Evolutionary conservation across 2,329 filamentous ascomycete genomes (phyloP), one percentile per base, ranked within the genome.

Genomic region (Curvularia verruculosa): DNA sequence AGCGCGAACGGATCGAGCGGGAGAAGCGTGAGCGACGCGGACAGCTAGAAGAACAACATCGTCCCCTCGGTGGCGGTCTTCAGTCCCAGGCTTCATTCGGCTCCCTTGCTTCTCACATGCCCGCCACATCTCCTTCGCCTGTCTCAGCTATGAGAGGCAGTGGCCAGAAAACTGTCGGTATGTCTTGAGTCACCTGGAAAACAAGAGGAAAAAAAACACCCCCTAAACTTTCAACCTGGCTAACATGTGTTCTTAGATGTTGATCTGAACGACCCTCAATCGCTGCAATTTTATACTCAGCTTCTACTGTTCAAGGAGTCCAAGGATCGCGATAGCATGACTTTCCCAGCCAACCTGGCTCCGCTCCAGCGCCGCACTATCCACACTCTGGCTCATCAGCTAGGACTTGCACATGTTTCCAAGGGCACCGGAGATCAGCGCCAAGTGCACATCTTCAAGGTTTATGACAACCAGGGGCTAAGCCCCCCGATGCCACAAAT

Each of bases 11-110:
- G 39, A 98, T 99, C 66, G 95, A 99, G 77, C 86, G 95, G 5
- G 95, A 98, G 79, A 99, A 98, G 86, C 86, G 95, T 56, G 94
- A 98, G 80, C 90, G 95, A 67, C 88, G 95, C 50, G 95, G 95
- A 47, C 95, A 99, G 78, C 84, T 99, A 12, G 93, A 99, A 77
- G 95, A 99, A 78, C 95, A 99, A 77, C 95, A 99, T 77, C 88
- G 93, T 72, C 92, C 80, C 69, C 88, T 89, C 71, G 79, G 78
- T 44, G 79, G 81, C 44, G 87, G 89, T 69, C 85, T 95, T 58
- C 91, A 95, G 67, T 90, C 89, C 52, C 93, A 97, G 77, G 87
- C 88, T 50, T 97, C 94, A 12, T 87, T 96, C 72, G 91, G 92
- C 65, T 95, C 92, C 6, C 82, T 96, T 31, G 84, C 83, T 71